A percentile compares a stretch with the other conserved stretches of the same genome.
These are phyloP conservation scores for Clonostachys sp. DNA, from an alignment of 2,329 filamentous ascomycete genomes.

Conservation along the genomic window DNA sequence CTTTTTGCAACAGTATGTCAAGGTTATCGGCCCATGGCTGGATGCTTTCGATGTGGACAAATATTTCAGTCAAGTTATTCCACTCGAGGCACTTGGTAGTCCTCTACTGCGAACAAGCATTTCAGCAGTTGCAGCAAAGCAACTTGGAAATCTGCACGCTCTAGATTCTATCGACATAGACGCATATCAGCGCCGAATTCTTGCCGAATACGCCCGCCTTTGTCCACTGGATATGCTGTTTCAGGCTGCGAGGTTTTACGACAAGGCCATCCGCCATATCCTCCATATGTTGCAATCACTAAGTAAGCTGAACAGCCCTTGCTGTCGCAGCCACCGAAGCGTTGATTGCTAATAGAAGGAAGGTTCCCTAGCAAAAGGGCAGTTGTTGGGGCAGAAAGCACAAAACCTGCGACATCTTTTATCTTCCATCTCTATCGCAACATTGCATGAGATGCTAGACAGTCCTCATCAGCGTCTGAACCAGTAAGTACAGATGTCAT, in stretches of 20 bases:
- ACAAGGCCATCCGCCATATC: constrained; percentile 11
- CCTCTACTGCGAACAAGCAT: constrained; percentile 7
- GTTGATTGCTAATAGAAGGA: no score
- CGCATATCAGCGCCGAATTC: not conserved
- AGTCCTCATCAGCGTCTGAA: no score
- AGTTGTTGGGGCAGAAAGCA: no score
- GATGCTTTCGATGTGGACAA: constrained; percentile 9
- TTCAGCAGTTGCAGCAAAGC: constrained; percentile 9
- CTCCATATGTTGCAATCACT: constrained; percentile 7
- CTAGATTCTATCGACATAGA: not conserved
- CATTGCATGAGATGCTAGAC: no score
- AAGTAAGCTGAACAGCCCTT: not conserved
- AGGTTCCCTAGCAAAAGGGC: no score
- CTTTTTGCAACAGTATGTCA: constrained; percentile 4
- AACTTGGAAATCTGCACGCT: constrained; percentile 7
- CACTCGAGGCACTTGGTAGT: constrained; percentile 6
- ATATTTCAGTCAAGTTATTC: constrained; percentile 9
- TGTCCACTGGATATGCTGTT: not conserved
- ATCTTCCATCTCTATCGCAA: no score
- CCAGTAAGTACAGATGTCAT: no score
- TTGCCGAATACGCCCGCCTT: not conserved
- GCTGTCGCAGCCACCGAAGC: no score
- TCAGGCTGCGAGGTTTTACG: constrained; percentile 10
- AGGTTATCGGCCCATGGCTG: constrained; percentile 7
- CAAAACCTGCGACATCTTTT: no score